Conservation (phyloP, 495 filamentous ascomycete species). For the Neurospora sp. region DNA sequence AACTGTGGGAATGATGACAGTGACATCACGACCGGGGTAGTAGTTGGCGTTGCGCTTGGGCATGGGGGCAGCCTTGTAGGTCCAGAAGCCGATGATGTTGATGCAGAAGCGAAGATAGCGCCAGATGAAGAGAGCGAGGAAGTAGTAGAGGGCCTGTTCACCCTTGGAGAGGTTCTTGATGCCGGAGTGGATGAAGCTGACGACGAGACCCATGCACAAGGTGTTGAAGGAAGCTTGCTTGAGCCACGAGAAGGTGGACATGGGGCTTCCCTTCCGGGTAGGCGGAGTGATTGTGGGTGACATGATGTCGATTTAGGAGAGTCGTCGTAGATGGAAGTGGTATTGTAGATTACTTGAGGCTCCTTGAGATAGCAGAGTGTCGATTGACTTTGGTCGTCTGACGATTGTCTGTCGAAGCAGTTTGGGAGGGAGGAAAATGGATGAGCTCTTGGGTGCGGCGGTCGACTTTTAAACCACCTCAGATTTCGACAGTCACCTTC, state of each 20-base stretch:
- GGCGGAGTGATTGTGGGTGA: background rate
- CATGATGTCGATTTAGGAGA: background rate
- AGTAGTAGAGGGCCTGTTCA: slow-evolving; percentile 7
- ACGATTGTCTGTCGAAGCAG: background rate
- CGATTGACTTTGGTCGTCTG: background rate
- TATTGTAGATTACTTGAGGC: background rate
- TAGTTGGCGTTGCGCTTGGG: slow-evolving; percentile 22
- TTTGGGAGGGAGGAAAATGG: background rate
- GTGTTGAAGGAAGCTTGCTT: background rate
- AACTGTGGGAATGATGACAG: slow-evolving; percentile 46
- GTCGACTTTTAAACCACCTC: background rate
- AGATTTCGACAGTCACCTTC: background rate
- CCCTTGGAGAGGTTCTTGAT: background rate
- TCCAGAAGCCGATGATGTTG: slow-evolving; percentile 35
- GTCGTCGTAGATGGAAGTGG: background rate
- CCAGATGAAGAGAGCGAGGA: slow-evolving; percentile 15
- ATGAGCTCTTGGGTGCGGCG: background rate
- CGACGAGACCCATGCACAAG: background rate
- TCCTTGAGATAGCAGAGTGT: background rate
- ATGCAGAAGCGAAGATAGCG: slow-evolving; percentile 39
- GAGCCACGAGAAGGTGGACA: background rate
- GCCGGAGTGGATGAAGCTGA: background rate
- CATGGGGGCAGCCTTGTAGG: slow-evolving; percentile 27
- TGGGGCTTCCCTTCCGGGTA: background rate
- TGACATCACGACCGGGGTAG: slow-evolving; percentile 34